These are phyloP conservation scores for Syncephalis fuscata DNA, from an alignment of 371 early-diverging fungal species.

Conservation along the genomic window DNA sequence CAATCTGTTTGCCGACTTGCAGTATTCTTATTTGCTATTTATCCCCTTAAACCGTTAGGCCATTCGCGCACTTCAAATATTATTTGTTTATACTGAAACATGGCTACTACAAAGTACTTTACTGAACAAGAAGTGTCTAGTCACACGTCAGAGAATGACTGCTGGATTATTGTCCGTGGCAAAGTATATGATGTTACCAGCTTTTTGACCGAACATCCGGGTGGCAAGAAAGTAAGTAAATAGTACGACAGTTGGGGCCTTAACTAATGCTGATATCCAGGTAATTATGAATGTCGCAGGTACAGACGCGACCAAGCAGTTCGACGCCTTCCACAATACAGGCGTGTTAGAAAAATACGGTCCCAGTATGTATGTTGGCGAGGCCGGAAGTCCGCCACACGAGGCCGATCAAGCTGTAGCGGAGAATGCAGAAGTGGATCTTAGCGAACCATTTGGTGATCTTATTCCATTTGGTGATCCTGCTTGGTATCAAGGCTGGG, in stretches of 20 bases:
- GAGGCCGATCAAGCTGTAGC: conserved; percentile 6
- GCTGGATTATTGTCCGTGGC: conserved; percentile 84
- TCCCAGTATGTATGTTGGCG: conserved; percentile 33
- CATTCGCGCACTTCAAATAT: no score
- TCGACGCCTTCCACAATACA: conserved; percentile 64
- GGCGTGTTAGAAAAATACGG: conserved; percentile 38
- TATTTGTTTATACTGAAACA: no score
- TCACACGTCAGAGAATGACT: conserved; percentile 57
- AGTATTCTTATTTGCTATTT: no score
- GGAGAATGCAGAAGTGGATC: conserved; percentile 4
- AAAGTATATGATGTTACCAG: conserved; percentile 73
- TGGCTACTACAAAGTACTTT: conserved; percentile 11
- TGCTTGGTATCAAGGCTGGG: conserved; percentile 65
- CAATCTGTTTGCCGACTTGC: no score
- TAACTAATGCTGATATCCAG: conserved; percentile 14
- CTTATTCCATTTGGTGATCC: conserved; percentile 72
- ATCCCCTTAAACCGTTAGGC: no score
- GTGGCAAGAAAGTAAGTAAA: conserved; percentile 35
- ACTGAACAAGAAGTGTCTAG: conserved; percentile 52
- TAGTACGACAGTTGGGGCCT: neutral
- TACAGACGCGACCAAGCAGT: conserved; percentile 74
- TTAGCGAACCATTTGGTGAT: conserved; percentile 43
- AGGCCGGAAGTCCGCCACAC: conserved; percentile 3
- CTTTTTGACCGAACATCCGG: conserved; percentile 81
- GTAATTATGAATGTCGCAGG: conserved; percentile 69